These are phyloP conservation scores for Backusella morwellensis DNA, from an alignment of 192 early-diverging fungal genomes.

Conservation along the genomic window DNA sequence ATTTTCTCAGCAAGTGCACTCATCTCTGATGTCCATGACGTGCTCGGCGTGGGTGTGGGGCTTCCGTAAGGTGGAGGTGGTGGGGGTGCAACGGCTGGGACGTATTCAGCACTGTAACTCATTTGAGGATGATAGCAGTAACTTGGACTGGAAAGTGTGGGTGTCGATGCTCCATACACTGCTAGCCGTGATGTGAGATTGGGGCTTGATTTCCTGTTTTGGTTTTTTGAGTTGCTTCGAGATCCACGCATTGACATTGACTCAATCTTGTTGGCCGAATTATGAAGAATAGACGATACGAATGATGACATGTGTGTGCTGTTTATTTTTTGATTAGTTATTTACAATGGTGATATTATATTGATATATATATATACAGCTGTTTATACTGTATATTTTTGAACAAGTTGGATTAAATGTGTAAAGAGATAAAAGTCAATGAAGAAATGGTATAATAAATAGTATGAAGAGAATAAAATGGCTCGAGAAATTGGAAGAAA, in stretches of 20 bases:
- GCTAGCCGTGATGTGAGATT: neutral
- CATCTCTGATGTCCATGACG: slow-evolving; percentile 27
- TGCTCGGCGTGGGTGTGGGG: slow-evolving; percentile 14
- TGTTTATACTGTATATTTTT: neutral
- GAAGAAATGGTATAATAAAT: neutral
- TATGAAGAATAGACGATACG: slow-evolving; percentile 14
- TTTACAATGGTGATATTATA: slow-evolving; percentile 3
- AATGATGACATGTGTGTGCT: slow-evolving; percentile 4
- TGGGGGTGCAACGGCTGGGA: neutral
- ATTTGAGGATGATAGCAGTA: slow-evolving; percentile 1
- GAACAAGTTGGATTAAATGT: neutral
- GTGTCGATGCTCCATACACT: slow-evolving; percentile 1
- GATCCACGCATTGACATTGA: slow-evolving; percentile 9
- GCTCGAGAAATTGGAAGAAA: neutral
- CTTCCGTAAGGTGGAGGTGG: slow-evolving; percentile 11
- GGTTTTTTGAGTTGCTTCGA: neutral
- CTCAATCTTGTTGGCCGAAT: slow-evolving; percentile 15
- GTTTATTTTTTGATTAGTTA: neutral
- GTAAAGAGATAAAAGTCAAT: neutral
- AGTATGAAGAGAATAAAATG: neutral
- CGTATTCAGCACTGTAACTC: neutral
- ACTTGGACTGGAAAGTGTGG: neutral
- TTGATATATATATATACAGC: neutral
- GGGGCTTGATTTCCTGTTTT: neutral
- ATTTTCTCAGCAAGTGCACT: slow-evolving; percentile 21